These are phyloP conservation scores for Psidium friedrichsthalianum DNA, from an alignment of 345 rosid genomes.

Conservation along the genomic window DNA sequence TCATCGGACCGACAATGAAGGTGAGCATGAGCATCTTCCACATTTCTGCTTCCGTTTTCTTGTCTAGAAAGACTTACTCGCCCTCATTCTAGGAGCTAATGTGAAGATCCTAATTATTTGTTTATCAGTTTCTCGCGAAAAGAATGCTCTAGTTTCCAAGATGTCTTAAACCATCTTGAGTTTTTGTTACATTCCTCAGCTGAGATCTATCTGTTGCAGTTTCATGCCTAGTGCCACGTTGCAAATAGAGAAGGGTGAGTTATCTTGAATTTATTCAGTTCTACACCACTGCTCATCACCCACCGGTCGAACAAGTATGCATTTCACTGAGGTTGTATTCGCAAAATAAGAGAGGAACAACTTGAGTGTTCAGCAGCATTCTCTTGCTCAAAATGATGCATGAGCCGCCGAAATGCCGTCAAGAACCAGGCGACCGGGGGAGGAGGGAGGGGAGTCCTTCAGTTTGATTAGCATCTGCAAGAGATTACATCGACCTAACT, in stretches of 20 bases:
- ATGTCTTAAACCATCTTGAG: neutral
- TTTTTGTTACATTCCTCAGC: neutral
- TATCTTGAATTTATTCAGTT: neutral
- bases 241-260: neutral
- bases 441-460: neutral
- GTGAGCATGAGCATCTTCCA: neutral
- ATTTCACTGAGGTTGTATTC: neutral
- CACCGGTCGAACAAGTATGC: neutral
- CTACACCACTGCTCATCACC: neutral
- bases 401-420: neutral
- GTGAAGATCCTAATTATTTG: neutral
- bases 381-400: neutral
- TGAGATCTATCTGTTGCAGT: neutral
- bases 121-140: neutral
- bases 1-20: neutral
- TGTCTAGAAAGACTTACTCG: neutral
- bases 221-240: neutral
- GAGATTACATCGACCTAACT: neutral
- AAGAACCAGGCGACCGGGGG: neutral
- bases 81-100: neutral
- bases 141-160: neutral
- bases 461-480: neutral
- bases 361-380: neutral
- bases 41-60: neutral
- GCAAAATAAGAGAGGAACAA: neutral